A percentile compares a stretch with the other conserved stretches of the same genome.
Evolutionary conservation across 2,329 filamentous ascomycete species (phyloP).

Genomic region (Colletotrichum salicis): DNA sequence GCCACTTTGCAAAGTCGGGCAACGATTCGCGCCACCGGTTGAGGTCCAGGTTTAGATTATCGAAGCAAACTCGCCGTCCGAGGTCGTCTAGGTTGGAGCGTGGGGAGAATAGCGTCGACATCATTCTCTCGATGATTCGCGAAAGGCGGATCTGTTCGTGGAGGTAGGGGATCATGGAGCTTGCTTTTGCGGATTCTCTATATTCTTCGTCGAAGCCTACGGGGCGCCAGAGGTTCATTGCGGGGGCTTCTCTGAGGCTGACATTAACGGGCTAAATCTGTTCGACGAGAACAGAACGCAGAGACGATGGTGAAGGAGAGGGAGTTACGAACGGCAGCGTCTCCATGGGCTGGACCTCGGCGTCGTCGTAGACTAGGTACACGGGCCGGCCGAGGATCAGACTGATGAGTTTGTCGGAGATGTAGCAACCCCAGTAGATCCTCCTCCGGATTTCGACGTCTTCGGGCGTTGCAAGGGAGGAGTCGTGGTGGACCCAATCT

Average conservation of each 20-base stretch:
- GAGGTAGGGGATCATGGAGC: constrained; percentile 36
- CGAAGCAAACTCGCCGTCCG: constrained; percentile 18
- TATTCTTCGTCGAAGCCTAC: constrained; percentile 37
- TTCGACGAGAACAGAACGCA: background rate
- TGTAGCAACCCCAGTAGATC: constrained; percentile 45
- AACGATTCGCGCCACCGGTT: constrained; percentile 37
- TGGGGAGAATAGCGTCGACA: constrained; percentile 34
- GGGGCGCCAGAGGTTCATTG: constrained; percentile 39
- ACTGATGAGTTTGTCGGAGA: constrained; percentile 42
- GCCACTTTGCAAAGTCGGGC: constrained; percentile 37
- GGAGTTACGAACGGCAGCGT: constrained; percentile 4
- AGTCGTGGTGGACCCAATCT: constrained; percentile 38
- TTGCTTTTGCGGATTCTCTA: background rate
- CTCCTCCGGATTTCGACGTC: constrained; percentile 43
- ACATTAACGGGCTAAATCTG: fast-evolving
- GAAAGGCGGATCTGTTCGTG: constrained; percentile 38
- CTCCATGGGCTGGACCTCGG: constrained; percentile 31
- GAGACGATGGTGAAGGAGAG: background rate
- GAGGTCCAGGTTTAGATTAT: constrained; percentile 38
- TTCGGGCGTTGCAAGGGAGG: constrained; percentile 36
- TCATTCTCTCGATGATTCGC: constrained; percentile 38
- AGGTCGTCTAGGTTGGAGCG: constrained; percentile 6
- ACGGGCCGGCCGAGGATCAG: constrained; percentile 36
- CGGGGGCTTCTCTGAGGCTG: constrained; percentile 35
- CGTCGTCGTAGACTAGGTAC: constrained; percentile 32